phyloP scores from a whole-genome alignment of 805 yeast genomes.

The Candida sanyiensis region DNA sequence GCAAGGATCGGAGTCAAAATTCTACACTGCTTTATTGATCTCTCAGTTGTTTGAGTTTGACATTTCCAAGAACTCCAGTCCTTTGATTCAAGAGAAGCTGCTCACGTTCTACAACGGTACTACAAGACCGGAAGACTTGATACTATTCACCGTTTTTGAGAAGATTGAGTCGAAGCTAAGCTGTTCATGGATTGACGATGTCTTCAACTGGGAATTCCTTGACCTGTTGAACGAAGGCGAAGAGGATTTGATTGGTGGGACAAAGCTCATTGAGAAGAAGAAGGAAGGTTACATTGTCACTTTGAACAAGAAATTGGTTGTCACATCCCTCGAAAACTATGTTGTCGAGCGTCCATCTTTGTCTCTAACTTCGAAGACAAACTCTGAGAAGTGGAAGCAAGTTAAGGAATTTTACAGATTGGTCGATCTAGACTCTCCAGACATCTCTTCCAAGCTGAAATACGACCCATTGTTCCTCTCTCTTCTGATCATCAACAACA shows the following conservation, averaged over 20 bases:
- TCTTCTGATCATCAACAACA: conserved; percentile 55
- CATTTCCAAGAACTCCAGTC: conserved; percentile 39
- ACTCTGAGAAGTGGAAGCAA: conserved; percentile 24
- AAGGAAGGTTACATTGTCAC: conserved; percentile 45
- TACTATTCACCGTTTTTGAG: conserved; percentile 52
- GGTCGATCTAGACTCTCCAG: conserved; percentile 16
- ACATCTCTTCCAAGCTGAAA: conserved; percentile 24
- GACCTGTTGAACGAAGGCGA: conserved; percentile 35
- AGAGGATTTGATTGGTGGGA: conserved; percentile 41
- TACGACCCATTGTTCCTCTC: conserved; percentile 74
- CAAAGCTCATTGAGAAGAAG: conserved; percentile 41
- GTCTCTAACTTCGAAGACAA: conserved; percentile 11
- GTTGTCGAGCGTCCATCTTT: conserved; percentile 25
- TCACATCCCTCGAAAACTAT: conserved; percentile 40
- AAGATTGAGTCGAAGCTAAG: conserved; percentile 49
- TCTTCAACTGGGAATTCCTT: conserved; percentile 61
- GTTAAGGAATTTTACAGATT: conserved; percentile 28
- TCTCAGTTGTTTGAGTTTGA: conserved; percentile 46
- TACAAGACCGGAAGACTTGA: conserved; percentile 49
- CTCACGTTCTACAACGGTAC: conserved; percentile 61
- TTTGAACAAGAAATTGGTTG: conserved; percentile 43
- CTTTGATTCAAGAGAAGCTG: conserved; percentile 43
- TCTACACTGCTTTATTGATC: conserved; percentile 41
- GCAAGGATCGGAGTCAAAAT: conserved; percentile 29
- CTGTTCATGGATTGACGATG: conserved; percentile 59